Evolutionary conservation across 2,329 filamentous ascomycete genomes (phyloP).

Genomic region (Calonectria pteridis): DNA sequence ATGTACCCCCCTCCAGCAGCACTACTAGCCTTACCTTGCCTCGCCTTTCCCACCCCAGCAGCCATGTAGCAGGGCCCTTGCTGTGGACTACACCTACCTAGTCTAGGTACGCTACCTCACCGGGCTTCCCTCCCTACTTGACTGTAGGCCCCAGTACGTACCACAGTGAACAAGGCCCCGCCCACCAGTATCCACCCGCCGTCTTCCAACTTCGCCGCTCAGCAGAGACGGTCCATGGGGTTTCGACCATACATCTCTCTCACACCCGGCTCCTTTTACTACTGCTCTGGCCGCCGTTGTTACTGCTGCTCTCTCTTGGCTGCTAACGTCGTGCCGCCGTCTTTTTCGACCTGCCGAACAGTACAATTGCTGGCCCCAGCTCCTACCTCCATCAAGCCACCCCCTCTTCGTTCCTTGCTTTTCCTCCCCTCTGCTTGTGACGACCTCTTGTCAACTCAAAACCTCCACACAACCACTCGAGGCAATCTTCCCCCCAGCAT

Average conservation of each 20-base stretch:
- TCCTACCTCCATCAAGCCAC: slow-evolving; percentile 46
- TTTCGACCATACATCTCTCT: slow-evolving; percentile 27
- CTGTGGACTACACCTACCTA: slow-evolving; percentile 9
- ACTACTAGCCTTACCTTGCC: slow-evolving; percentile 9
- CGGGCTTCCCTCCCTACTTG: slow-evolving; percentile 2
- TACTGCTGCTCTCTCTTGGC: slow-evolving; percentile 21
- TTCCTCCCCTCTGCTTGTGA: slow-evolving; percentile 40
- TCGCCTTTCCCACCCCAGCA: slow-evolving; percentile 3
- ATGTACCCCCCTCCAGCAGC: slow-evolving; percentile 15
- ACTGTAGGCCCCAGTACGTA: slow-evolving; percentile 7
- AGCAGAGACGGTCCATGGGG: slow-evolving; percentile 26
- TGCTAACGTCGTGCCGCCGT: slow-evolving; percentile 31
- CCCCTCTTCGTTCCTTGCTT: slow-evolving; percentile 44
- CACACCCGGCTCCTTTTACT: slow-evolving; percentile 25
- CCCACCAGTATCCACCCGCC: slow-evolving; percentile 26
- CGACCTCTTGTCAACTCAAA: slow-evolving; percentile 38
- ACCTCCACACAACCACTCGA: slow-evolving; percentile 13
- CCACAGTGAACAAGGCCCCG: slow-evolving; percentile 23
- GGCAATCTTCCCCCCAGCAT: slow-evolving; percentile 31
- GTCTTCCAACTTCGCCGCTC: slow-evolving; percentile 28
- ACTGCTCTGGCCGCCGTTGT: slow-evolving; percentile 16
- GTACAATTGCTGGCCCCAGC: slow-evolving; percentile 41
- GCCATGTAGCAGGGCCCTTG: slow-evolving; percentile 10
- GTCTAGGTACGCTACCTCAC: not conserved
- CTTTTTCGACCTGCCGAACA: slow-evolving; percentile 26